Evolutionary conservation across 176 grass and related monocot species (phyloP), one percentile per base, ranked within the genome.

Genomic region (Dendrocalamus sinicus): DNA sequence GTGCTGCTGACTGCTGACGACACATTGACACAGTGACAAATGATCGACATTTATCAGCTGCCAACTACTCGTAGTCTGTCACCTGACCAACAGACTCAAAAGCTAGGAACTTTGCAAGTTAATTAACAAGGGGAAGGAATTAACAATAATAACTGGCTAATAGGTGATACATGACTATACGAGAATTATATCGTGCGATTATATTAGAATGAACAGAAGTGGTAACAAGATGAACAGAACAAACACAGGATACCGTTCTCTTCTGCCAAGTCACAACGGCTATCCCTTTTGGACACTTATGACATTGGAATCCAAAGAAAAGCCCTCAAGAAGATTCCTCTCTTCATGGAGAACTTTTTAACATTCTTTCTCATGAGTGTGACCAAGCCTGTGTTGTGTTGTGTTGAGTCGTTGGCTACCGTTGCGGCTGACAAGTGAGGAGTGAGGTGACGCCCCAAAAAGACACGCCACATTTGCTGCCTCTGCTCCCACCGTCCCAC

Each of bases 241-340:
- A 16, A 73, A 12, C 59, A 75, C 72, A 15, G 72, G 72, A 24
- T 75, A n/a, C 67, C 67, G 15, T 72, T 70, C 16, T 50, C 7
- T 77, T 41, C 53, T 60, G 30, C 32, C 16, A 19, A n/a, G 82
- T 16, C 58, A 75, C 20, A n/a, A 5, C 32, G 62, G 47, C 15
- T 22, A 26, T 16, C 50, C 9, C 39, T 43, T 76, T 83, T 88
- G 86, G 86, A 88, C 41, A 13, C 43, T 77, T 53, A 7, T 88
- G 79, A 41, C 62, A 47, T 50, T 14, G 81, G 87, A 89, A 89
- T 89, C 81, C 75, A 46, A 58, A 73, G 75, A 37, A 60, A 39
- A 15, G 6, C 51, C 73, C 11, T 70, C 62, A 5, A 20, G 32
- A 80, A 89, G 81, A 80, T 80, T 67, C 78, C 85, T 67, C 66